phyloP scores from a whole-genome alignment of 108 stramenopile species.

The Cyclotella cryptica region DNA sequence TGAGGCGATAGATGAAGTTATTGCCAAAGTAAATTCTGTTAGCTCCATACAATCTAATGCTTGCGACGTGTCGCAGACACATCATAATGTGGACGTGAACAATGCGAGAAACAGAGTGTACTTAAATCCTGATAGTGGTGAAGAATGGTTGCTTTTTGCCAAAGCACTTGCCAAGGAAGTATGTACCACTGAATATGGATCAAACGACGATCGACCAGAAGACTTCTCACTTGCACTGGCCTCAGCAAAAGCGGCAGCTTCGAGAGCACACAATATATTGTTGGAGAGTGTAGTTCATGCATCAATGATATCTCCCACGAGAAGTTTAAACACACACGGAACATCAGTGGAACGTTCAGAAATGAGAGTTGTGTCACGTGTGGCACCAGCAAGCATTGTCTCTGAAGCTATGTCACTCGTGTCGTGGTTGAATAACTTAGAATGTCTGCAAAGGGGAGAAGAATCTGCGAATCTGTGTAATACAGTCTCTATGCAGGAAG shows the following conservation, averaged over 20 bases:
- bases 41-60: not conserved
- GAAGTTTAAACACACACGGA: constrained; percentile 9
- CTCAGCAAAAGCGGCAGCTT: constrained; percentile 38
- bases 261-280: constrained; percentile 28
- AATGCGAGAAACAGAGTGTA: constrained; percentile 18
- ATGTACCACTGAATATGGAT: not conserved
- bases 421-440: constrained; percentile 29
- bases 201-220: not conserved
- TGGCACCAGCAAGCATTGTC: constrained; percentile 32
- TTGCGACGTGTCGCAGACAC: not conserved
- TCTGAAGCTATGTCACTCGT: constrained; percentile 42
- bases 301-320: constrained; percentile 28
- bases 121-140: constrained; percentile 52
- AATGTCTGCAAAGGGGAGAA: constrained; percentile 12
- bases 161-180: constrained; percentile 24
- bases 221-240: constrained; percentile 3
- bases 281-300: constrained; percentile 38
- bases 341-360: constrained; percentile 40
- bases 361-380: constrained; percentile 33
- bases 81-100: constrained; percentile 2
- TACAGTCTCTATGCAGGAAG: constrained; percentile 5
- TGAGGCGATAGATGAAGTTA: not conserved
- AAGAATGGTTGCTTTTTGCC: constrained; percentile 44
- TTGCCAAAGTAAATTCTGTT: not conserved
- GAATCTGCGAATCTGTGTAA: not conserved